Evolutionary conservation across 768 basidiomycete species (phyloP).

Genomic region (Tylopilus sp.): DNA sequence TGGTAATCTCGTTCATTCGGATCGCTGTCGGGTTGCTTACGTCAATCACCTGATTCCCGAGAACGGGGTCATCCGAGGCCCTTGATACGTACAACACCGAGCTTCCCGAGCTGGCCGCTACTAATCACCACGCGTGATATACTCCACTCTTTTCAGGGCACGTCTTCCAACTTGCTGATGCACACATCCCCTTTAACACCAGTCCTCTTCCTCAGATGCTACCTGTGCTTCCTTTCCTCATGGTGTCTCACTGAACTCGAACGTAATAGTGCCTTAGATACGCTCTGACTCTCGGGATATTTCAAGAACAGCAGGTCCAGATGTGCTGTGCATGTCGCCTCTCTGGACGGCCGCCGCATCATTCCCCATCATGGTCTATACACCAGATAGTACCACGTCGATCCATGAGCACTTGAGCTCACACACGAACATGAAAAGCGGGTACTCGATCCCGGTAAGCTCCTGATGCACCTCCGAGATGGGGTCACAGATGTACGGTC

Average conservation of each 20-base stretch:
- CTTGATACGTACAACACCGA: slow-evolving; percentile 75
- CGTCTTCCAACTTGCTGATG: no score
- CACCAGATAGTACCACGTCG: slow-evolving; percentile 75
- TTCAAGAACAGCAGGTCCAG: slow-evolving; percentile 75
- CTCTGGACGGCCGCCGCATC: no score
- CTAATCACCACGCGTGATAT: slow-evolving; percentile 66
- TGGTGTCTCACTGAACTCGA: no score
- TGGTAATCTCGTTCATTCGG: no score
- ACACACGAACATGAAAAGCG: slow-evolving; percentile 45
- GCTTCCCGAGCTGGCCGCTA: slow-evolving; percentile 46
- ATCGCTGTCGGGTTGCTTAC: neutral
- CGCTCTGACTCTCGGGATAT: slow-evolving; percentile 76
- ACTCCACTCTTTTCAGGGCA: no score
- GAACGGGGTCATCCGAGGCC: slow-evolving; percentile 73
- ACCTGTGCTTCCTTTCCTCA: slow-evolving; percentile 55
- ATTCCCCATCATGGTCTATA: no score
- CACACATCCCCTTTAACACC: no score
- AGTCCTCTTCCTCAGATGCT: slow-evolving; percentile 53
- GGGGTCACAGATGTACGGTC: slow-evolving; percentile 52
- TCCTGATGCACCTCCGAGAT: slow-evolving; percentile 62
- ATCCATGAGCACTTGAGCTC: slow-evolving; percentile 72
- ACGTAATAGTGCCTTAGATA: slow-evolving; percentile 53
- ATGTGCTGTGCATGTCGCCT: slow-evolving; percentile 60
- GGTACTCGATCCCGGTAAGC: slow-evolving; percentile 45
- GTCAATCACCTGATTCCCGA: slow-evolving; percentile 56